Base-by-base conservation (phyloP, 2,329 filamentous ascomycete species). In the Fusarium sp. region DNA sequence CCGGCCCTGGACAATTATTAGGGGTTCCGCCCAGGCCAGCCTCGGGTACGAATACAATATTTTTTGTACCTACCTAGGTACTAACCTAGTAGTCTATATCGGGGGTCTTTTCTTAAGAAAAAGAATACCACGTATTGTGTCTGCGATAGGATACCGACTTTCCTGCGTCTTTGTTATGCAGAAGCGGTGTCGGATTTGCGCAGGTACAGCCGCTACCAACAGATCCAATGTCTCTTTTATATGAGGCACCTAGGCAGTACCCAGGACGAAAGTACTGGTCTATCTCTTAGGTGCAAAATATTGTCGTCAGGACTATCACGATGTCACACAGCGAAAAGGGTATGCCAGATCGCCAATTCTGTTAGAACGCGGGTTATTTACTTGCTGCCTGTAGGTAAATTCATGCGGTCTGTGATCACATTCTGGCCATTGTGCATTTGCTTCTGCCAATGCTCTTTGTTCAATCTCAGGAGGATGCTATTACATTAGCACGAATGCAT, bases 1-100 rank as follows among this genome's bases (percentile, higher is more conserved):
- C 62, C 58, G 65, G 28, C 55, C 52, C 42, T 63, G 62, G 60
- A 67, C 51, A 50, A 63, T 50, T 62, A 69, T 75, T 75, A 75
- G 73, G 73, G 73, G 72, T 72, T 73, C 61, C 68, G 50, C 25
- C 31, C 44, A 58, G 43, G 39, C 48, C 54, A 48, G 44, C 25
- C 39, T 54, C 31, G 42, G 62, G 62, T 58, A 52, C 58, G 46
- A 56, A 55, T 56, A 65, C 65, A 65, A 57, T 60, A 48, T 58
- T 31, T 31, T 31, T 30, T 30, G 28, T 30, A 30, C 28, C 26
- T 28, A 12, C 11, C 30, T 31, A 14, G 30, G 21, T 23, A 23
- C 21, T 23, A 23, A 23, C 4, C 21, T 23, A 23, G 21, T 23
- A 23, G 30, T 30, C 28, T 31, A 16, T 31, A 31, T 31, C 30